These are phyloP conservation scores for Fagus crenata DNA, from an alignment of 306 rosid species.

Conservation along the genomic window DNA sequence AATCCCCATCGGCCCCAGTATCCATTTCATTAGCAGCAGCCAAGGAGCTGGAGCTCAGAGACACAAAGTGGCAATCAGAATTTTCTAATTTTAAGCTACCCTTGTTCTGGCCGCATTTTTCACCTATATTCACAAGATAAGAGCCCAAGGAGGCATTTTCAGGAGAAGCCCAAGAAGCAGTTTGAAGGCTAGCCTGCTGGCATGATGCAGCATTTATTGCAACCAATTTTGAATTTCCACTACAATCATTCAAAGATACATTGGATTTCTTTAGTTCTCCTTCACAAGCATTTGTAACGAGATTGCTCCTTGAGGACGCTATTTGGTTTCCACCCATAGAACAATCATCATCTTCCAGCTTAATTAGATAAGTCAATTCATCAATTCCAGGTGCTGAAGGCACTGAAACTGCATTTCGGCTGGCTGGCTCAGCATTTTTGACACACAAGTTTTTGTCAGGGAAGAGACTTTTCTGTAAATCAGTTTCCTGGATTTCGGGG, in stretches of 20 bases:
- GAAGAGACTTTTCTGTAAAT: constrained; percentile 32
- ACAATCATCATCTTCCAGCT: constrained; percentile 50
- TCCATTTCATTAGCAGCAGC: constrained; percentile 39
- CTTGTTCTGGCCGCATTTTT: constrained; percentile 23
- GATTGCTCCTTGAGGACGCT: constrained; percentile 22
- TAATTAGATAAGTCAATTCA: constrained; percentile 36
- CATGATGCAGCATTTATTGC: constrained; percentile 40
- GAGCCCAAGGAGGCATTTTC: constrained; percentile 36
- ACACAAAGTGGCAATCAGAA: constrained; percentile 29
- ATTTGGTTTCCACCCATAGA: constrained; percentile 26
- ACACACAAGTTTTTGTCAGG: constrained; percentile 39
- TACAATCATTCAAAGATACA: constrained; percentile 32
- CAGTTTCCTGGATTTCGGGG: constrained; percentile 53
- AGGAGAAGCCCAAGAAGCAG: constrained; percentile 28
- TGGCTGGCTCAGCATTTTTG: constrained; percentile 25
- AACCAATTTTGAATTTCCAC: constrained; percentile 42
- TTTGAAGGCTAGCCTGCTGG: constrained; percentile 27
- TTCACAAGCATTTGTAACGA: constrained; percentile 29
- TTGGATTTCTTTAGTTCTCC: constrained; percentile 37
- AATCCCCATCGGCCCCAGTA: constrained; percentile 35
- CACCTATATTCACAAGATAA: constrained; percentile 28
- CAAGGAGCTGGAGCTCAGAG: constrained; percentile 49
- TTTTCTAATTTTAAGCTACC: constrained; percentile 35
- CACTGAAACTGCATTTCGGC: constrained; percentile 34
- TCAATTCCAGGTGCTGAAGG: constrained; percentile 25